Evolutionary conservation across 2,329 filamentous ascomycete genomes (phyloP), one percentile per base, ranked within the genome.

Genomic region (Epicoccum sorghinum): DNA sequence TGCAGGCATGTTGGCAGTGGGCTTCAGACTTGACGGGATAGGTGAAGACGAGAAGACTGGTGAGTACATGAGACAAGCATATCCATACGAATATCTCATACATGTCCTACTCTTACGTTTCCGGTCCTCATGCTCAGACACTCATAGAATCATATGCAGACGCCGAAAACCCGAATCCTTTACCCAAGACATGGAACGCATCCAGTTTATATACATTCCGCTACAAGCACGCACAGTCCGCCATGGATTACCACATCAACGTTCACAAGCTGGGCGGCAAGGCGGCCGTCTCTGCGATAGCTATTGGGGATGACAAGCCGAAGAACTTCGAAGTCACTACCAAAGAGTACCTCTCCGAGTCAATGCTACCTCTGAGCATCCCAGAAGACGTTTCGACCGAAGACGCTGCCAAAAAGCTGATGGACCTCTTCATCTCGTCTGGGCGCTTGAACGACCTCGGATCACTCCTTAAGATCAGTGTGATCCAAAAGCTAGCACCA

Each of bases 401-500:
- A 12, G 77, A 80, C 13, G 67, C 81, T 12, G 70, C 77, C n/a
- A 72, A 75, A 32, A 70, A 71, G 33, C 58, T 75, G 39, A 75
- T 82, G 50, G 79, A 85, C 7, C 79, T 90, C 1, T 96, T 96
- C 75, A 89, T 92, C 54, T 93, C 89, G 0, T 80, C 83, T 1
- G 82, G 83, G 33, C 84, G 89, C 14, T 81, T 97, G 35, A 79
- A 79, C 41, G 77, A 91, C 63, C 82, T 96, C 14, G 84, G 90
- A 30, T 79, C 80, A 23, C 78, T 91, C 2, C 84, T 96, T 72
- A 91, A 93, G 68, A 78, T 88, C 60, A 86, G 88, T 49, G 87
- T 98, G 35, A 86, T 98, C 45, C 91, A 96, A 75, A 93, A 89
- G 67, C 82, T 98, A 18, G 83, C 91, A 3, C 91, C 93, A 0